These are phyloP conservation scores for Verticillium isaacii DNA, from an alignment of 2,329 filamentous ascomycete species.

Conservation along the genomic window DNA sequence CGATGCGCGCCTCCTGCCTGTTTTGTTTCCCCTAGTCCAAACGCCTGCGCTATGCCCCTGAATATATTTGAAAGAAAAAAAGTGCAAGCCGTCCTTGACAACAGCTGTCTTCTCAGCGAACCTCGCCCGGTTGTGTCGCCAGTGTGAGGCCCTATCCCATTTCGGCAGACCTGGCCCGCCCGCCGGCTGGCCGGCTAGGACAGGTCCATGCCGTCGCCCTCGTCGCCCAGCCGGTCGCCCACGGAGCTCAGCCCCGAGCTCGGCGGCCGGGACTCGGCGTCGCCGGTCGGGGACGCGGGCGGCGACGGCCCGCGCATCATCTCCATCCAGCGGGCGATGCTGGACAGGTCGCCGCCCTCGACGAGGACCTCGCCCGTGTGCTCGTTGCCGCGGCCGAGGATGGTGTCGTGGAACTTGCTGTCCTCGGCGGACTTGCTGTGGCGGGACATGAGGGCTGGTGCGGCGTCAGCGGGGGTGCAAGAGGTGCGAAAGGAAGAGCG, in stretches of 20 bases:
- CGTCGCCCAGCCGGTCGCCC: constrained; percentile 39
- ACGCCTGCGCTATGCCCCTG: constrained; percentile 14
- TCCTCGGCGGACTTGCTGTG: constrained; percentile 87
- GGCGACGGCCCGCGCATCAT: constrained; percentile 26
- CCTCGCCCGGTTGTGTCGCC: background rate
- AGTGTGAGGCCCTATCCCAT: too few relatives aligned
- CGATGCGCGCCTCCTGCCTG: background rate
- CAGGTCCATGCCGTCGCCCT: constrained; percentile 41
- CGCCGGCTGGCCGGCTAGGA: constrained; percentile 18
- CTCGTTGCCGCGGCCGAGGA: constrained; percentile 71
- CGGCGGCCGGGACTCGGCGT: constrained; percentile 34
- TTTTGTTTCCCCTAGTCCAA: background rate
- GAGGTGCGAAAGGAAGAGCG: background rate
- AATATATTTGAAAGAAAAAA: background rate
- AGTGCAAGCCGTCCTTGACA: background rate
- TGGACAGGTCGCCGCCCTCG: constrained; percentile 69
- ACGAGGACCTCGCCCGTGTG: constrained; percentile 63
- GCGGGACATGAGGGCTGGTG: constrained; percentile 77
- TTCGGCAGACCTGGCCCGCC: background rate
- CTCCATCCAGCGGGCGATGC: constrained; percentile 55
- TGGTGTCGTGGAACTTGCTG: constrained; percentile 77
- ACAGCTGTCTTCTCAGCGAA: background rate
- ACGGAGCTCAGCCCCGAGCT: constrained; percentile 56
- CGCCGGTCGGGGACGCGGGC: constrained; percentile 9
- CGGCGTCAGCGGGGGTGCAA: background rate